Percentiles rank a stretch among this genome's conserved stretches.
Evolutionary conservation across 345 rosid species (phyloP).

Genomic region (Noccaea caerulescens): DNA sequence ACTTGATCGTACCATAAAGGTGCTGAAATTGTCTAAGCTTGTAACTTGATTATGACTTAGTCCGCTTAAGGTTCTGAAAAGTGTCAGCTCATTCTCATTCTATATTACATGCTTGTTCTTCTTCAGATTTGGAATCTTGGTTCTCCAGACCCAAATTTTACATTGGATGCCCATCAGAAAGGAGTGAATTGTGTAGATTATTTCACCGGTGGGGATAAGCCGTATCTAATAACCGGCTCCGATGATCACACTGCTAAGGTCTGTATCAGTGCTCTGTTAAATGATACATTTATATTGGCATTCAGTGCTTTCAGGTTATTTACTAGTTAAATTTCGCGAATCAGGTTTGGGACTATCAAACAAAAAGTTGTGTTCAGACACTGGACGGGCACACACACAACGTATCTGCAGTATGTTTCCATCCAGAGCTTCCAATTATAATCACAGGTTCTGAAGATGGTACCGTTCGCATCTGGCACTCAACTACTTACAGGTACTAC

Average conservation of each 20-base stretch:
- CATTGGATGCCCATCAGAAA: slow-evolving; percentile 94
- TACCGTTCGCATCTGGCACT: slow-evolving; percentile 80
- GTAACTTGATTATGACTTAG: slow-evolving; percentile 21
- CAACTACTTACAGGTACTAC: slow-evolving; percentile 72
- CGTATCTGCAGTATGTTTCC: slow-evolving; percentile 83
- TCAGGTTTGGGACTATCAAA: slow-evolving; percentile 92
- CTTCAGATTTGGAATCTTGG: slow-evolving; percentile 94
- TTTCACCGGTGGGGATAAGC: slow-evolving; percentile 95
- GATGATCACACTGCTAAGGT: slow-evolving; percentile 98
- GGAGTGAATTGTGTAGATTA: slow-evolving; percentile 94
- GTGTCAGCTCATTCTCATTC: slow-evolving; percentile 25
- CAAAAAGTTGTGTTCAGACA: slow-evolving; percentile 83
- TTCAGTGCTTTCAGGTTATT: slow-evolving; percentile 32
- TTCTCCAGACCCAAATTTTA: slow-evolving; percentile 90
- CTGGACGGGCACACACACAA: slow-evolving; percentile 86
- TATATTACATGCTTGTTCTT: slow-evolving; percentile 31
- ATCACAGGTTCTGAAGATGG: slow-evolving; percentile 90
- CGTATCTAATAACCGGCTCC: slow-evolving; percentile 87
- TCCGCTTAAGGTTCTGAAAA: slow-evolving; percentile 13
- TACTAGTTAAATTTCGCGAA: slow-evolving; percentile 30
- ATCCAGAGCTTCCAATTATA: slow-evolving; percentile 82
- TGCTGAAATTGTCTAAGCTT: slow-evolving; percentile 31
- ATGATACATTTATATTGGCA: slow-evolving; percentile 12
- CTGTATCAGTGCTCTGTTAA: slow-evolving; percentile 23
- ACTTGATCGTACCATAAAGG: slow-evolving; percentile 95